These are phyloP conservation scores for Aspergillus luchuensis DNA, from an alignment of 2,329 filamentous ascomycete genomes.

Conservation along the genomic window DNA sequence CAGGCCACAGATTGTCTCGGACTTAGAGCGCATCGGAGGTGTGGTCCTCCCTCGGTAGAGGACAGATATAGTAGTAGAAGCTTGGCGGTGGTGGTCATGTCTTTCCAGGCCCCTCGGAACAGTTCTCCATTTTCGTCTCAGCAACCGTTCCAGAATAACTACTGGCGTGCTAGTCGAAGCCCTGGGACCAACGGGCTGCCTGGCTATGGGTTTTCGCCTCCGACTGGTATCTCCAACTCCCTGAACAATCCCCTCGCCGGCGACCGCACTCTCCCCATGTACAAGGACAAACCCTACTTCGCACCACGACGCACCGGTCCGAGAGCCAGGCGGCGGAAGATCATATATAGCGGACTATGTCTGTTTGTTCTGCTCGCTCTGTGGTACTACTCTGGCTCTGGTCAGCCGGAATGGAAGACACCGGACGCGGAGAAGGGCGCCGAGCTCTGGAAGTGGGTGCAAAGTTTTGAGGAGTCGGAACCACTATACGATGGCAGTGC, in stretches of 20 bases:
- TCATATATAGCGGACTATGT: constrained; percentile 57
- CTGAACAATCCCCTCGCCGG: constrained; percentile 66
- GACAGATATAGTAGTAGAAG: constrained; percentile 10
- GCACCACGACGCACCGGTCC: constrained; percentile 56
- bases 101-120: constrained; percentile 68
- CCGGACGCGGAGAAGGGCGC: constrained; percentile 40
- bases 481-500: constrained; percentile 24
- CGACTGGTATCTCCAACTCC: constrained; percentile 60
- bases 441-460: constrained; percentile 60
- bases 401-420: constrained; percentile 24
- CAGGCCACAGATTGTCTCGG: neutral
- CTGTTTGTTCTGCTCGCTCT: constrained; percentile 60
- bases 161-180: constrained; percentile 60
- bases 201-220: constrained; percentile 40
- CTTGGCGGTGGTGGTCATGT: constrained; percentile 31
- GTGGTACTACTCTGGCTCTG: constrained; percentile 60
- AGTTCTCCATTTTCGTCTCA: constrained; percentile 69
- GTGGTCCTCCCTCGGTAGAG: neutral
- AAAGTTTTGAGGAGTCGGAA: constrained; percentile 50
- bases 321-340: constrained; percentile 65
- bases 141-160: constrained; percentile 65
- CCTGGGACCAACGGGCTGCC: constrained; percentile 47
- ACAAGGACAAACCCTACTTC: constrained; percentile 95
- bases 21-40: neutral
- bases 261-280: constrained; percentile 77